Evolutionary conservation across 306 rosid species (phyloP).

Genomic region (Fagus crenata): DNA sequence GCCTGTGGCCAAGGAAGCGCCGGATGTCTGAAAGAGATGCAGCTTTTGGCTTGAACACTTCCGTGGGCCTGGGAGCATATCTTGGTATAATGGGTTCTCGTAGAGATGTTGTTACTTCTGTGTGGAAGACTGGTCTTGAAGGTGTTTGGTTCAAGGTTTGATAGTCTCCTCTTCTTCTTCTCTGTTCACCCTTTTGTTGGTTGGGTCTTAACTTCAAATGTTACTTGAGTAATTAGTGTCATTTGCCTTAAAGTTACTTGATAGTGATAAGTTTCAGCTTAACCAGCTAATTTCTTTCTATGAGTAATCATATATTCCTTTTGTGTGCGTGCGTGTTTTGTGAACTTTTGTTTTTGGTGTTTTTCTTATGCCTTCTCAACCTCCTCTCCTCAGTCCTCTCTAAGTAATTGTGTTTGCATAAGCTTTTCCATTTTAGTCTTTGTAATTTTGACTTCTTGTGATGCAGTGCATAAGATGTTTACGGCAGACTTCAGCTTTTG

Average conservation of each 20-base stretch:
- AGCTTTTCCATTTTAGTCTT: not conserved
- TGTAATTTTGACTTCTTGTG: slow-evolving; percentile 13
- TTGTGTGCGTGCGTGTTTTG: not conserved
- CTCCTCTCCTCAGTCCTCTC: not conserved
- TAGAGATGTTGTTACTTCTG: slow-evolving; percentile 92
- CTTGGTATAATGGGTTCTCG: slow-evolving; percentile 99
- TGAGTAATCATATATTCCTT: not conserved
- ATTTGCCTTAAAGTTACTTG: not conserved
- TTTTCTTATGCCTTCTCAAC: not conserved
- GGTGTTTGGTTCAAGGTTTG: slow-evolving; percentile 98
- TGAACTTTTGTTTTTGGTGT: not conserved
- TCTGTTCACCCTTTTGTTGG: slow-evolving; percentile 8
- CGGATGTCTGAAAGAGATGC: slow-evolving; percentile 99
- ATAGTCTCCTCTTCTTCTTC: slow-evolving; percentile 22
- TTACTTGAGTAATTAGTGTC: slow-evolving; percentile 19
- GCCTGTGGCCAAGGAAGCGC: slow-evolving; percentile 96
- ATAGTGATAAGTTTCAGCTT: not conserved
- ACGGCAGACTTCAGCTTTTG: slow-evolving; percentile 92
- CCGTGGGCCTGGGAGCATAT: slow-evolving; percentile 91
- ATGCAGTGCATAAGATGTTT: slow-evolving; percentile 95
- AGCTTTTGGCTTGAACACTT: slow-evolving; percentile 95
- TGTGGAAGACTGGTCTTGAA: slow-evolving; percentile 97
- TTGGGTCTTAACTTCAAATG: slow-evolving; percentile 17
- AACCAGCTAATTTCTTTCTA: not conserved
- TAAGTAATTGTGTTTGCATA: not conserved